phyloP scores from a whole-genome alignment of 257 asterid species.

The Salvia miltiorrhiza region DNA sequence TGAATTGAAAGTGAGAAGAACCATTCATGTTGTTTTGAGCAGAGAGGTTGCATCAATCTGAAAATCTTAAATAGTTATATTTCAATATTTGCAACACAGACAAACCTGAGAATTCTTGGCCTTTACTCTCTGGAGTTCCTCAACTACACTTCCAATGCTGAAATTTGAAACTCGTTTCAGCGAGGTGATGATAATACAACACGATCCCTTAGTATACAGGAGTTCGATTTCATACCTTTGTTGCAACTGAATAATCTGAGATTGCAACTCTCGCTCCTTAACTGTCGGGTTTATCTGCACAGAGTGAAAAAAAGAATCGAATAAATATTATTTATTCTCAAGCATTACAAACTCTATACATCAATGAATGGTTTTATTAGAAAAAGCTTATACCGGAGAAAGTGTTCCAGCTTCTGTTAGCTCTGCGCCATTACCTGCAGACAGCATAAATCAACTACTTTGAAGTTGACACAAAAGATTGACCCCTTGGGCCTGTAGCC shows the following conservation, averaged over 20 bases:
- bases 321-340: not conserved
- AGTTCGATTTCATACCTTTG: constrained; percentile 45
- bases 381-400: constrained; percentile 47
- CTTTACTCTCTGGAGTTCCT: constrained; percentile 71
- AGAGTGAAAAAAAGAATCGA: constrained; percentile 7
- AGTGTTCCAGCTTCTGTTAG: constrained; percentile 44
- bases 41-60: not conserved
- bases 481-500: not conserved
- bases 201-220: not conserved
- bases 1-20: not conserved
- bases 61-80: not conserved
- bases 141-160: constrained; percentile 63
- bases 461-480: not conserved
- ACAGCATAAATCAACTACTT: constrained; percentile 3
- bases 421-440: constrained; percentile 52
- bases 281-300: constrained; percentile 41
- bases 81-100: not conserved
- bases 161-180: constrained; percentile 27
- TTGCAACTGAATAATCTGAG: constrained; percentile 69
- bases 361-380: not conserved
- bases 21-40: not conserved
- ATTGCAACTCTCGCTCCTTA: constrained; percentile 70
- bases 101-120: constrained; percentile 65
- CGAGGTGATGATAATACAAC: not conserved
- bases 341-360: not conserved